Evolutionary conservation across 2,329 filamentous ascomycete genomes (phyloP), one percentile per base, ranked within the genome.

Genomic region (Polytolypa hystricis): DNA sequence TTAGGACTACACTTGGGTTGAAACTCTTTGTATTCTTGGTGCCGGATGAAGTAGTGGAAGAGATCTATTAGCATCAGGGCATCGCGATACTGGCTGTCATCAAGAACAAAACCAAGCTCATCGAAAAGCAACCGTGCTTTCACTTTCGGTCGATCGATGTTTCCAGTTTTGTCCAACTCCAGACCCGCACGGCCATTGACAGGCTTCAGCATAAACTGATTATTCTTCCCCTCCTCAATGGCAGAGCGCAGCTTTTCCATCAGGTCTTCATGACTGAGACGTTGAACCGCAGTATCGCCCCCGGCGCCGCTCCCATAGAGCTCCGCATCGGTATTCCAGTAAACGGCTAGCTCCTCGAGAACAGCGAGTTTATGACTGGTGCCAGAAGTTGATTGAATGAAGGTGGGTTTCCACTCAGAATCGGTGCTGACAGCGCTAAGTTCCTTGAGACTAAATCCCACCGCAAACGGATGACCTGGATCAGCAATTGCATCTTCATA

Each of bases 401-500:
- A 98, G 18, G 86, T 93, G 1, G 91, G 89, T 43, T 82, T 81
- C 93, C 93, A 99, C 50, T 93, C 75, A 30, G 82, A 81, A 57
- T 98, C 84, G 4, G 91, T 98, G 59, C 87, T 96, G 54, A 96
- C 79, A 10, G 93, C 93, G 56, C 91, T 96, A 65, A 99, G 87
- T 60, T 96, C 89, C 54, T 93, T 83, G 39, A 99, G 73, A 0
- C 87, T 98, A 42, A 98, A 57, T 33, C 93, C 91, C 4, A 93
- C 73, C 4, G 91, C 85, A 51, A 98, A 98, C 0, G 93, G 89
- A 57, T 98, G 91, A 1, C 86, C 87, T 0, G 89, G 87, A 7
- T 87, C 84, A 14, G 91, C 93, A 51, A 98, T 85, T 10, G 89
- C 87, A 62, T 99, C 91, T 62, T 99, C 91, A 61, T 98, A 99